Conservation (phyloP, 2,329 filamentous ascomycete genomes). For the Niveomyces coronatus region DNA sequence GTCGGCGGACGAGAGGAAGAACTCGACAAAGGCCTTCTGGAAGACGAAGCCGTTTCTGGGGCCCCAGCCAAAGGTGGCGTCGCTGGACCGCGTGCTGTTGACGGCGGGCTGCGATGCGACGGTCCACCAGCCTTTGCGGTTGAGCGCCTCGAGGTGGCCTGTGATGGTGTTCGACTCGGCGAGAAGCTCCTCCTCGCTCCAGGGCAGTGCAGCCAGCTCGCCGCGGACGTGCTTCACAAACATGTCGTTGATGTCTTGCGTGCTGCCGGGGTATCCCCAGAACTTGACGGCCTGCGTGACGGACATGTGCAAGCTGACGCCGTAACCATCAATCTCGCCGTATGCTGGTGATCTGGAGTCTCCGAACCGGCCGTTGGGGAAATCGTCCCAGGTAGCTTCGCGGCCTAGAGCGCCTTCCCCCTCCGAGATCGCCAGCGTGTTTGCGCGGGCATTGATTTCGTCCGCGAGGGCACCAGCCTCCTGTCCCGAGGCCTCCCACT, state of each 20-base stretch:
- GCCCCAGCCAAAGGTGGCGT: slow-evolving; percentile 86
- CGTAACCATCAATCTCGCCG: slow-evolving; percentile 96
- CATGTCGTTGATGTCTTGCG: slow-evolving; percentile 63
- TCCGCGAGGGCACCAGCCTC: slow-evolving; percentile 69
- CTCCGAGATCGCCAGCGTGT: slow-evolving; percentile 87
- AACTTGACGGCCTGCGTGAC: slow-evolving; percentile 71
- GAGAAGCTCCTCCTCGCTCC: slow-evolving; percentile 83
- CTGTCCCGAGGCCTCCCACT: slow-evolving; percentile 62
- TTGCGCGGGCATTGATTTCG: slow-evolving; percentile 66
- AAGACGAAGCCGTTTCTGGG: slow-evolving; percentile 89
- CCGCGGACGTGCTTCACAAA: slow-evolving; percentile 77
- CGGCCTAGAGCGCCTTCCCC: slow-evolving; percentile 81
- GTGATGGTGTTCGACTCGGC: slow-evolving; percentile 78
- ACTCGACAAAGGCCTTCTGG: slow-evolving; percentile 96
- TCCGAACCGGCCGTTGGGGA: slow-evolving; percentile 91
- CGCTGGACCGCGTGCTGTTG: slow-evolving; percentile 67
- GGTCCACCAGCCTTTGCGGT: slow-evolving; percentile 85
- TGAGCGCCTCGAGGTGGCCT: slow-evolving; percentile 62
- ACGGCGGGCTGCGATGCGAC: slow-evolving; percentile 92
- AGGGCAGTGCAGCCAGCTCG: slow-evolving; percentile 72
- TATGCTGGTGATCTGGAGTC: slow-evolving; percentile 89
- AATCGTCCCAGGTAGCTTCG: slow-evolving; percentile 98
- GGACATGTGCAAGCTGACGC: slow-evolving; percentile 86
- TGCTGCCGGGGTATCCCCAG: slow-evolving; percentile 69
- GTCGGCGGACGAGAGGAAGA: slow-evolving; percentile 70